A percentile compares a stretch with the other conserved stretches of the same genome.
phyloP scores from a whole-genome alignment of 768 basidiomycete genomes.

The Pleurotus platypus region DNA sequence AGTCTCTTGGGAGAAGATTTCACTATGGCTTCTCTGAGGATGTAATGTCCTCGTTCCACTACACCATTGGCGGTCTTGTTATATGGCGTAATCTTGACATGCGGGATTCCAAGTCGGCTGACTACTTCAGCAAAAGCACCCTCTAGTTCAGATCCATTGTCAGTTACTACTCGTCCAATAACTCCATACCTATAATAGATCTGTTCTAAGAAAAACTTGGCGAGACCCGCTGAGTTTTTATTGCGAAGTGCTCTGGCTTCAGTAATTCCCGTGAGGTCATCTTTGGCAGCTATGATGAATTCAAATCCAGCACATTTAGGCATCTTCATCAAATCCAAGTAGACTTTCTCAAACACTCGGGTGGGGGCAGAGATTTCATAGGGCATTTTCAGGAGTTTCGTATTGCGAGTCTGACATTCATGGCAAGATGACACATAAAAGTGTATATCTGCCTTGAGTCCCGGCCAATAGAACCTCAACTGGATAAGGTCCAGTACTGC shows the following conservation, averaged over 20 bases:
- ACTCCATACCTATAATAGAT: slow-evolving; percentile 20
- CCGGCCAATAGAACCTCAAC: slow-evolving; percentile 24
- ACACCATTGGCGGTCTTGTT: slow-evolving; percentile 18
- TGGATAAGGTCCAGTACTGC: slow-evolving; percentile 9
- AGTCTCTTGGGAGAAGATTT: background rate
- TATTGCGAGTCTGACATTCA: slow-evolving; percentile 19
- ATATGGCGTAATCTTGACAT: slow-evolving; percentile 28
- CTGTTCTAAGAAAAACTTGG: slow-evolving; percentile 22
- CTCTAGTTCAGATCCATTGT: slow-evolving; percentile 23
- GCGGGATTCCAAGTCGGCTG: slow-evolving; percentile 12
- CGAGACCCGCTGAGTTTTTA: slow-evolving; percentile 12
- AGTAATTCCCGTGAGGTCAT: slow-evolving; percentile 24
- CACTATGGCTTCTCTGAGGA: slow-evolving; percentile 25
- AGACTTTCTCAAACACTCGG: slow-evolving; percentile 18
- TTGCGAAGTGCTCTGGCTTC: slow-evolving; percentile 23
- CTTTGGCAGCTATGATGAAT: slow-evolving; percentile 22
- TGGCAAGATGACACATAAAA: slow-evolving; percentile 22
- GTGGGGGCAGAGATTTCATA: slow-evolving; percentile 9
- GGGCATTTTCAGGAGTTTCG: slow-evolving; percentile 13
- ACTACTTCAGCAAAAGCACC: slow-evolving; percentile 15
- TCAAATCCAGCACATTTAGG: slow-evolving; percentile 13
- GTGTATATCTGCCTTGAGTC: slow-evolving; percentile 14
- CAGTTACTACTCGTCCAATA: slow-evolving; percentile 21
- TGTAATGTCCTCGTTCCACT: slow-evolving; percentile 29
- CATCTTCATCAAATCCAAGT: slow-evolving; percentile 26